Percentiles rank a stretch among this genome's conserved stretches.
These are phyloP conservation scores for Cryptococcus maquisensis DNA, from an alignment of 1,284 basidiomycete genomes.

Conservation along the genomic window DNA sequence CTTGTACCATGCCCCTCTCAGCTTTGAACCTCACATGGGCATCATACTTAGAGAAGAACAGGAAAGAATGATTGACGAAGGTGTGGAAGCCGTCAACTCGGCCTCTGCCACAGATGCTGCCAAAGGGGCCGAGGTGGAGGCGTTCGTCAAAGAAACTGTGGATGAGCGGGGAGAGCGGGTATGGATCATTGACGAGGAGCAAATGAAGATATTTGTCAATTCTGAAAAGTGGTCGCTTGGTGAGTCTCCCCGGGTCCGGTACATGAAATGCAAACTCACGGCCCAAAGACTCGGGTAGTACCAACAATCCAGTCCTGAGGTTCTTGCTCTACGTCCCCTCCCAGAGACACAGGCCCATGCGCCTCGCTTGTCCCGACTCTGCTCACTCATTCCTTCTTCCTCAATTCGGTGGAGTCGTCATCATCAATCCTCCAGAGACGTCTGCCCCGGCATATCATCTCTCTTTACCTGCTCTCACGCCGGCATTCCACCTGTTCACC, in stretches of 20 bases:
- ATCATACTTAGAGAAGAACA: conserved; percentile 22
- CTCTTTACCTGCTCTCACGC: conserved; percentile 49
- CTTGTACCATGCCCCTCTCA: conserved; percentile 83
- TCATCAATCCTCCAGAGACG: conserved; percentile 61
- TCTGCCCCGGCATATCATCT: conserved; percentile 22
- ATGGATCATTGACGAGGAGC: conserved; percentile 67
- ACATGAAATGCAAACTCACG: conserved; percentile 48
- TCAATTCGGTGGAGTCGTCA: conserved; percentile 88
- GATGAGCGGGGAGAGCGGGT: conserved; percentile 33
- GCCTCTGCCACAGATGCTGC: conserved; percentile 5
- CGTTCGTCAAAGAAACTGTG: conserved; percentile 15
- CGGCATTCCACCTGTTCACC: conserved; percentile 67
- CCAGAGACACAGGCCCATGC: conserved; percentile 61
- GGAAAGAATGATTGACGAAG: conserved; percentile 12
- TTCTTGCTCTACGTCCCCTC: conserved; percentile 89
- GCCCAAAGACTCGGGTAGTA: conserved; percentile 49
- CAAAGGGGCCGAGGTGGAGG: conserved; percentile 7
- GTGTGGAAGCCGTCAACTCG: conserved; percentile 4
- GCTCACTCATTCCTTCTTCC: conserved; percentile 70
- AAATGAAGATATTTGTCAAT: conserved; percentile 87
- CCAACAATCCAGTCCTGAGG: conserved; percentile 86
- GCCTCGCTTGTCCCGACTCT: conserved; percentile 52
- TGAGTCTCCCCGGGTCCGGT: conserved; percentile 51
- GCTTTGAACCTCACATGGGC: conserved; percentile 59
- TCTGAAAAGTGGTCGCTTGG: conserved; percentile 92